Evolutionary conservation across 169 alveolate genomes (phyloP).

Genomic region (Plasmodium relictum): DNA sequence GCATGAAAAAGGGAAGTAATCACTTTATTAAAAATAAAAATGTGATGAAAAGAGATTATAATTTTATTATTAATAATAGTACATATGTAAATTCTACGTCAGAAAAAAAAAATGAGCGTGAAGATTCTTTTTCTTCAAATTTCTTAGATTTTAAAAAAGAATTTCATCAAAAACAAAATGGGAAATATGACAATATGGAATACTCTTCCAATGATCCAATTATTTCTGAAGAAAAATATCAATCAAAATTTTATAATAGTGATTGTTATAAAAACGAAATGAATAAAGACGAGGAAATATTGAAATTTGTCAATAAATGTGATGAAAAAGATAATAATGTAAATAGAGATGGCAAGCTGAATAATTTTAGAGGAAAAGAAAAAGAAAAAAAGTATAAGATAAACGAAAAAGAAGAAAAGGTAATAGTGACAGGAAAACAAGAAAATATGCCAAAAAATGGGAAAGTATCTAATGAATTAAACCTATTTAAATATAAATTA

Average conservation of each 20-base stretch:
- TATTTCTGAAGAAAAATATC: not conserved
- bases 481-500: conserved; percentile 43
- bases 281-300: not conserved
- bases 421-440: not conserved
- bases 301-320: not conserved
- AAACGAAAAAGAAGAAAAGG: too few species aligned
- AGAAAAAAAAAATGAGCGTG: too few species aligned
- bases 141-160: too few species aligned
- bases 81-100: not conserved
- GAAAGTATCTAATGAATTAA: conserved; percentile 14
- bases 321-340: too few species aligned
- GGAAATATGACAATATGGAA: too few species aligned
- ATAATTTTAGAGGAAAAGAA: too few species aligned
- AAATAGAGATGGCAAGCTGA: too few species aligned
- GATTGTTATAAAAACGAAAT: not conserved
- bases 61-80: conserved; percentile 13
- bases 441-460: not conserved
- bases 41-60: conserved; percentile 55
- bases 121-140: too few species aligned
- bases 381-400: too few species aligned
- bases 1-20: not conserved
- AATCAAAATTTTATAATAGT: too few species aligned
- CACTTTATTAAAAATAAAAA: conserved; percentile 11
- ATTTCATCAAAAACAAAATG: too few species aligned
- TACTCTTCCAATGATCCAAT: too few species aligned